Evolutionary conservation across 2,329 filamentous ascomycete genomes (phyloP).

Genomic region (Penicillium decumbens): DNA sequence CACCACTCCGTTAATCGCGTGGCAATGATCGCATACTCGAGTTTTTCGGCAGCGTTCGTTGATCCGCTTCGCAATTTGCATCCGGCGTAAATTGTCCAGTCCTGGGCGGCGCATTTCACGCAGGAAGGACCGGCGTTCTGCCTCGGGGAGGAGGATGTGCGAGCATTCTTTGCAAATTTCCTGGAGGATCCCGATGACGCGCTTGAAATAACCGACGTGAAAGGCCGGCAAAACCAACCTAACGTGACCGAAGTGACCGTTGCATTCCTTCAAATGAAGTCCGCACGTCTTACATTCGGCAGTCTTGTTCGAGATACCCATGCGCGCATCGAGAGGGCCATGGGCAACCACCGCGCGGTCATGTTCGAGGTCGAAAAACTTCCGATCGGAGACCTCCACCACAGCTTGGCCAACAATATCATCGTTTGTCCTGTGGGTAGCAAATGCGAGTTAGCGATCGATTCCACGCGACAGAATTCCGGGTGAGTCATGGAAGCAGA

Average conservation of each 20-base stretch:
- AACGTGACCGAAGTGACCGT: slow-evolving; percentile 93
- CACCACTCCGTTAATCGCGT: slow-evolving; percentile 80
- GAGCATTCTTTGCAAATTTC: slow-evolving; percentile 96
- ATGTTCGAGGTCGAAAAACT: slow-evolving; percentile 84
- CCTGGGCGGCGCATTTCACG: slow-evolving; percentile 73
- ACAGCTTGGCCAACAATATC: slow-evolving; percentile 95
- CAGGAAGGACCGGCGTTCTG: slow-evolving; percentile 71
- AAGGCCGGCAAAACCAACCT: slow-evolving; percentile 86
- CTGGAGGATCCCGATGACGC: slow-evolving; percentile 85
- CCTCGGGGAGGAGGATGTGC: slow-evolving; percentile 73
- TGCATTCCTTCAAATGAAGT: slow-evolving; percentile 74
- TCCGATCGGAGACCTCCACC: slow-evolving; percentile 86
- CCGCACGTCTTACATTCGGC: slow-evolving; percentile 78
- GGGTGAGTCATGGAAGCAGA: background rate
- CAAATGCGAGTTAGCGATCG: slow-evolving; percentile 15
- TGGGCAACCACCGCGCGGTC: slow-evolving; percentile 70
- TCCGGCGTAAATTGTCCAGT: slow-evolving; percentile 79
- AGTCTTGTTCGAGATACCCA: slow-evolving; percentile 83
- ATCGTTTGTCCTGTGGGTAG: slow-evolving; percentile 65
- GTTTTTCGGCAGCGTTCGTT: slow-evolving; percentile 85
- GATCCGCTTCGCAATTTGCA: slow-evolving; percentile 80
- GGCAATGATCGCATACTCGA: slow-evolving; percentile 75
- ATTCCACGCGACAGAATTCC: slow-evolving; percentile 6
- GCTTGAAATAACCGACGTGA: slow-evolving; percentile 92
- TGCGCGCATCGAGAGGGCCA: slow-evolving; percentile 79